These are phyloP conservation scores for Massarina eburnea DNA, from an alignment of 2,329 filamentous ascomycete species.

Conservation along the genomic window DNA sequence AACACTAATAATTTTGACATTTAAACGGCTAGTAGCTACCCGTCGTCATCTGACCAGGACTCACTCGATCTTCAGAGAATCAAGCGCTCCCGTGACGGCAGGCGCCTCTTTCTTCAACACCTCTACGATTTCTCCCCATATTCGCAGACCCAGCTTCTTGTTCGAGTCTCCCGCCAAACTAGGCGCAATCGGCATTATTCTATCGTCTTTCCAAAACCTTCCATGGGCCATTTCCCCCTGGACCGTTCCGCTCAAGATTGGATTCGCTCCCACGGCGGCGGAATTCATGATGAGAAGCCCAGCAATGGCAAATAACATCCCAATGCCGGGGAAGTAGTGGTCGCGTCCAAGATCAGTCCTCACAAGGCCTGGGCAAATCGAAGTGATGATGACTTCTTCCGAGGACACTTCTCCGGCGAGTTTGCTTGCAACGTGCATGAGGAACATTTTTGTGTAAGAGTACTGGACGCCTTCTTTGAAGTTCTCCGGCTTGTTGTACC, in stretches of 20 bases:
- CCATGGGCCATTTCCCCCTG: conserved; percentile 38
- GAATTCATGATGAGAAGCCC: conserved; percentile 22
- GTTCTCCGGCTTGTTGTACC: conserved; percentile 31
- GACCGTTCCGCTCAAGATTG: conserved; percentile 36
- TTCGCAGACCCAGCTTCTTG: conserved; percentile 26
- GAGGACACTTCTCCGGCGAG: conserved; percentile 31
- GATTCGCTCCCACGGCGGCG: conserved; percentile 32
- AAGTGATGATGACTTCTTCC: conserved; percentile 37
- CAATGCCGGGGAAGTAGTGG: conserved; percentile 26
- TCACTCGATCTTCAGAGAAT: not conserved
- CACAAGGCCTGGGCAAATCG: conserved; percentile 39
- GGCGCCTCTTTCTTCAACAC: conserved; percentile 35
- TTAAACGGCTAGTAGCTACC: too few species aligned
- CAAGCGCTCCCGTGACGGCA: conserved; percentile 11
- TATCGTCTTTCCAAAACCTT: conserved; percentile 40
- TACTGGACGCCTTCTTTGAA: conserved; percentile 33
- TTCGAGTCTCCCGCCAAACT: conserved; percentile 35
- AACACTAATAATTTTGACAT: too few species aligned
- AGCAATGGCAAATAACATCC: conserved; percentile 18
- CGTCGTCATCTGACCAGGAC: too few species aligned
- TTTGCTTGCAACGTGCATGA: conserved; percentile 36
- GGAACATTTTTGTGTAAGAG: conserved; percentile 36
- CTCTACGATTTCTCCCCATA: conserved; percentile 40
- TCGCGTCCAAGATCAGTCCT: conserved; percentile 35
- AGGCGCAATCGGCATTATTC: conserved; percentile 30